phyloP scores from a whole-genome alignment of 2,329 filamentous ascomycete species.

The Cercospora nicotianae region DNA sequence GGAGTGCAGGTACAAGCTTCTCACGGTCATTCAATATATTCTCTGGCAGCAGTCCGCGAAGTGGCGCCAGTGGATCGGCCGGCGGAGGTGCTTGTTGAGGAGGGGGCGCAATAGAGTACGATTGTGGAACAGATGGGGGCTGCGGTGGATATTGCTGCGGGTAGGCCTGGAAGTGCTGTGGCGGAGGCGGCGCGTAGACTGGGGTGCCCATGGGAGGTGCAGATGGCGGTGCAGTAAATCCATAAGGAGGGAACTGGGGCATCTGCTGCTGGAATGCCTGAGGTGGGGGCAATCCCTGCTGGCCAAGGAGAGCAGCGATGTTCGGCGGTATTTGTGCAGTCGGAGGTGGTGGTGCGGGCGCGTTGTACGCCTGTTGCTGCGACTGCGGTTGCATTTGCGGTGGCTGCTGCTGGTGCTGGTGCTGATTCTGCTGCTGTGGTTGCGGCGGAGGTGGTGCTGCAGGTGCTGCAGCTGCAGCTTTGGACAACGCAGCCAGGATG shows the following conservation, averaged over 20 bases:
- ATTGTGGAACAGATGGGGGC: constrained; percentile 39
- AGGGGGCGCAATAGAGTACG: constrained; percentile 52
- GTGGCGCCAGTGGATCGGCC: constrained; percentile 33
- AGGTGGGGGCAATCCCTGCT: constrained; percentile 19
- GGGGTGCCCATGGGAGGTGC: constrained; percentile 21
- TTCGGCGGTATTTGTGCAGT: constrained; percentile 30
- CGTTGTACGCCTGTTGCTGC: constrained; percentile 16
- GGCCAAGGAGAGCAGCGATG: constrained; percentile 33
- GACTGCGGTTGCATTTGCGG: constrained; percentile 28
- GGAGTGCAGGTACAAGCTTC: constrained; percentile 68
- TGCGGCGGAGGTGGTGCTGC: constrained; percentile 25
- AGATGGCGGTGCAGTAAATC: constrained; percentile 23
- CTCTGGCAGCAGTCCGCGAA: constrained; percentile 38
- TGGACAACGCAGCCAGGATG: constrained; percentile 40
- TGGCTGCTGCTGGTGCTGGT: constrained; percentile 22
- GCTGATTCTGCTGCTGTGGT: constrained; percentile 16
- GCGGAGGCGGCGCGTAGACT: constrained; percentile 25
- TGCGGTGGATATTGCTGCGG: constrained; percentile 33
- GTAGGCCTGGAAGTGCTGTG: constrained; percentile 27
- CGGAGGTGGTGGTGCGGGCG: constrained; percentile 25
- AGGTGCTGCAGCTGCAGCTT: constrained; percentile 31
- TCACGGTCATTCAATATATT: constrained; percentile 41
- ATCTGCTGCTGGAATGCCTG: constrained; percentile 17
- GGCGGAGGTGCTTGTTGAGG: constrained; percentile 54
- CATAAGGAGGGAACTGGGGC: constrained; percentile 20